Evolutionary conservation across 768 basidiomycete species (phyloP).

Genomic region (Leccinum broughii): DNA sequence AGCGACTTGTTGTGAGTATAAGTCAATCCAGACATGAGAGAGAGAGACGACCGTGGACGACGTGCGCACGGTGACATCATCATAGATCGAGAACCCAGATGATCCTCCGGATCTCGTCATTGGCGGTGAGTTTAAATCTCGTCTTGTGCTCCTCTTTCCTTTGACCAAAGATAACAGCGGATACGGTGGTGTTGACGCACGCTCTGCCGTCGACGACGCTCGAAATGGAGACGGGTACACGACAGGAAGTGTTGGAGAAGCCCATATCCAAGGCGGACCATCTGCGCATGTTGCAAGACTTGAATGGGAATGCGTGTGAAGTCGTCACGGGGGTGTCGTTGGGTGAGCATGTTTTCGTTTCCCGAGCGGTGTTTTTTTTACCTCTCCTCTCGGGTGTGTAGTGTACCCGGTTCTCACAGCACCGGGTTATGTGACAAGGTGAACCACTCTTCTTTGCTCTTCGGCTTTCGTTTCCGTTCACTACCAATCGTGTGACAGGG

Average conservation of each 20-base stretch:
- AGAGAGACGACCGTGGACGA: not conserved
- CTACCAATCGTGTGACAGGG: constrained; percentile 40
- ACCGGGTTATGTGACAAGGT: constrained; percentile 78
- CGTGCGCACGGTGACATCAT: not conserved
- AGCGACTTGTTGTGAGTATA: constrained; percentile 64
- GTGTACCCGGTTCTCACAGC: constrained; percentile 75
- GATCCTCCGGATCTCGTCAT: constrained; percentile 81
- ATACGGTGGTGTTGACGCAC: constrained; percentile 92
- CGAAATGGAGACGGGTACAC: constrained; percentile 40
- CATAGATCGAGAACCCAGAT: constrained; percentile 54
- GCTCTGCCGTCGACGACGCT: constrained; percentile 56
- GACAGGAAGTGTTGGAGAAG: constrained; percentile 88
- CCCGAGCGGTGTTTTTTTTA: not conserved
- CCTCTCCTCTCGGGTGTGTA: constrained; percentile 22
- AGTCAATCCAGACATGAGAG: not conserved
- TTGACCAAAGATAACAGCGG: constrained; percentile 53
- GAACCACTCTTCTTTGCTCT: constrained; percentile 10
- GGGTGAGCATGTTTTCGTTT: constrained; percentile 46
- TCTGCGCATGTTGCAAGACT: constrained; percentile 80
- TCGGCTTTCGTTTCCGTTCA: not conserved
- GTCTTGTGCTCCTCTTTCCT: not conserved
- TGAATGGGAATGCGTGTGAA: constrained; percentile 86
- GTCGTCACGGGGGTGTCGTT: constrained; percentile 90
- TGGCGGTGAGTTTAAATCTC: constrained; percentile 46
- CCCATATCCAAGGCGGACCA: constrained; percentile 79